Evolutionary conservation across 441 rosid species (phyloP), one percentile per base, ranked within the genome.

Genomic region (Brassica hybrid): DNA sequence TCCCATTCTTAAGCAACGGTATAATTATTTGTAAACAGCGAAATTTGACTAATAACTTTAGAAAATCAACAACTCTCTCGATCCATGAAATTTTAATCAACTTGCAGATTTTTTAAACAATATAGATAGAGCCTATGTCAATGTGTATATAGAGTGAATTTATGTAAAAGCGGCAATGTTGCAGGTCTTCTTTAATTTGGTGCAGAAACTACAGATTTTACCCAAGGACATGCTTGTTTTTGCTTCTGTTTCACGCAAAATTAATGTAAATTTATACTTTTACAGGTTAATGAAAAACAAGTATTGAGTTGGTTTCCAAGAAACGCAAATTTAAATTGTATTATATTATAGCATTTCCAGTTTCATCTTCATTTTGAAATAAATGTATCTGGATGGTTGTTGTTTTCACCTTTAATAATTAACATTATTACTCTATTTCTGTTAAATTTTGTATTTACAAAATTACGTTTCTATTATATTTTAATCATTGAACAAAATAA

Each of bases 171-270:
- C 76, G 81, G 76, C 79, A 73, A 67, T 45, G 68, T 36, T 64
- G 80, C 83, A 72, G 78, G 72, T 68, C 54, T 25, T 73, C 76
- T 82, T 80, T 73, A 82, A 69, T 74, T 80, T 76, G 62, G 74
- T 77, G 59, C 83, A 85, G 86, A 79, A 63, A 69, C 30, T 63
- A 62, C 83, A 69, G 65, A 70, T 71, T 75, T 75, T 59, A 69
- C 79, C 79, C 76, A 58, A 66, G 38, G 60, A 56, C 59, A 32
- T 79, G 71, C 72, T 79, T 54, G 61, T 38, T 63, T 70, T 80
- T 80, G 79, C 79, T 80, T 80, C 65, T 70, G 73, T 65, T 80
- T 71, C 73, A 80, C 79, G 83, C 76, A 65, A 79, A 69, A 54
- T 62, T 61, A 23, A 27, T 54, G 68, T 50, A 34, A 71, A 13